Evolutionary conservation across 164 flowering plant genomes (phyloP), one percentile per base, ranked within the genome.

Genomic region (Umbellularia californica): DNA sequence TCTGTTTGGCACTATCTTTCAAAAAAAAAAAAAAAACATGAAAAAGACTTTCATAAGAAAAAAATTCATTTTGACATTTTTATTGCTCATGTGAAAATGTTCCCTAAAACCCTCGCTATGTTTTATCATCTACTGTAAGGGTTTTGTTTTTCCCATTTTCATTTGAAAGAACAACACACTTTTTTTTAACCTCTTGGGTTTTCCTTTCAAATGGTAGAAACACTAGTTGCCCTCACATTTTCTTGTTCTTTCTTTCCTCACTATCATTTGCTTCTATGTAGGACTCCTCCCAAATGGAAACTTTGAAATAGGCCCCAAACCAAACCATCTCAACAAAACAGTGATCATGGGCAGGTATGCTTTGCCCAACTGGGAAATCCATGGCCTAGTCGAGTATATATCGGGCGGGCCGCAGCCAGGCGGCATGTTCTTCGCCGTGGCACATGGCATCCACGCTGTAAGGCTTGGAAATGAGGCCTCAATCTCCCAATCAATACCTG

Each of bases 381-480:
- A 74, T 17, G 99, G 99, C 75, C 69, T 87, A 1, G 99, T 93
- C 10, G 97, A 95, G 85, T 95, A 89, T 89, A 90, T 95, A 80
- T 76, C 86, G 15, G 94, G 91, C 15, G 99, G 98, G 25, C 97
- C 93, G 0, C 97, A 95, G 74, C 91, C 95, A 0, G 95, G 94
- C 0, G 98, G 98, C 50, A 89, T 95, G 93, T 93, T 69, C 87
- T 93, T 87, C 69, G 74, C 88, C 0, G 98, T 95, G 5, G 85
- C 93, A 6, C 97, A 88, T 28, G 99, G 95, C 0, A 84, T 85
- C 69, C 97, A 92, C 47, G 97, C 98, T 5, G 87, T 93, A 11
- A 87, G 97, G 83, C 97, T 95, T 15, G 99, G 99, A 13, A 95
- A 95, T 66, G 93, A 95, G 71, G 99, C 99, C 72, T 86, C 94